These are phyloP conservation scores for Coleophoma eucalyptorum DNA, from an alignment of 2,329 filamentous ascomycete genomes.

Conservation along the genomic window DNA sequence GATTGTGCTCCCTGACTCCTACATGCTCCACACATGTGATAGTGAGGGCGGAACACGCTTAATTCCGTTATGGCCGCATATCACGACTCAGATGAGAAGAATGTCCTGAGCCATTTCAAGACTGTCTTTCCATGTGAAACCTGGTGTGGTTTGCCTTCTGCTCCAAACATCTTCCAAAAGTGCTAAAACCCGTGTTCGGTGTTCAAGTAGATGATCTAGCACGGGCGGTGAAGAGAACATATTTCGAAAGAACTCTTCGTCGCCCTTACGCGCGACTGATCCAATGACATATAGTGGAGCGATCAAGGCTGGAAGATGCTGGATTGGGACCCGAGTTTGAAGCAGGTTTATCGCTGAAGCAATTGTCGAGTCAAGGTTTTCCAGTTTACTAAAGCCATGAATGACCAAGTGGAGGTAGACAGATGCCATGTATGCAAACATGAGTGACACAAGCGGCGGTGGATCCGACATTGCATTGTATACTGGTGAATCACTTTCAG, in stretches of 20 bases:
- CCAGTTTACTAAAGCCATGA: constrained; percentile 14
- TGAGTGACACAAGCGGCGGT: constrained; percentile 13
- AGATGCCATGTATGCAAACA: constrained; percentile 17
- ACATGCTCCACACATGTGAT: too few relatives aligned
- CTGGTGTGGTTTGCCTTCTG: constrained; percentile 5
- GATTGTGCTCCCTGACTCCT: too few relatives aligned
- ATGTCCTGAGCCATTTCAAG: constrained; percentile 11
- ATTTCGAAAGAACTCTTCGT: constrained; percentile 19
- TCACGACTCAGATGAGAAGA: constrained; percentile 13
- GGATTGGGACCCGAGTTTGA: constrained; percentile 7
- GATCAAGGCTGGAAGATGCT: constrained; percentile 16
- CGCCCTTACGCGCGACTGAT: constrained; percentile 13
- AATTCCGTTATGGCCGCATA: not conserved
- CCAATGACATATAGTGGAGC: constrained; percentile 22
- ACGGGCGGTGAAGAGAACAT: constrained; percentile 18
- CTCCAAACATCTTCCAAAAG: constrained; percentile 21
- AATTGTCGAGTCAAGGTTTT: constrained; percentile 9
- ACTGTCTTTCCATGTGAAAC: constrained; percentile 9
- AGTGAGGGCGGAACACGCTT: too few relatives aligned
- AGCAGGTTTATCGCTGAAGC: constrained; percentile 16
- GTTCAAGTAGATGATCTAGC: constrained; percentile 18
- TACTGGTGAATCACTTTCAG: constrained; percentile 1
- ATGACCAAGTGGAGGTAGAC: constrained; percentile 22
- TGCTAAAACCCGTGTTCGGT: constrained; percentile 21
- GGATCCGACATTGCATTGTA: constrained; percentile 4